Conservation (phyloP, 2,329 filamentous ascomycete genomes). For the Botrytis elliptica region DNA sequence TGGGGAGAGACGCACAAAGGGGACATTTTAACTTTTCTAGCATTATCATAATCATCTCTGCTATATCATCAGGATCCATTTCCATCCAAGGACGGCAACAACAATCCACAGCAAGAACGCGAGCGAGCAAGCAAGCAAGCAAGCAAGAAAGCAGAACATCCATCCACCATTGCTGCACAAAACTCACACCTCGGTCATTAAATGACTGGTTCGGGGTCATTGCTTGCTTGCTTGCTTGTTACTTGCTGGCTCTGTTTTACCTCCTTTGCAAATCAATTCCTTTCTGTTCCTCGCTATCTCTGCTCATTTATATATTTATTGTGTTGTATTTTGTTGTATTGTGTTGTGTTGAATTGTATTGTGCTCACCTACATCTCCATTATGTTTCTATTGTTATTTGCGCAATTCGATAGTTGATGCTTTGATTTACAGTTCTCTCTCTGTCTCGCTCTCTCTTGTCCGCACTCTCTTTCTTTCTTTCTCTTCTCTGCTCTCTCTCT, state of each 20-base stretch:
- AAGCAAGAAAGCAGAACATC: neutral
- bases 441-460: neutral
- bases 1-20: neutral
- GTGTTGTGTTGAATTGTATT: neutral
- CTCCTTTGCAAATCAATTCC: neutral
- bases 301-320: neutral
- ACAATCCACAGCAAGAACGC: neutral
- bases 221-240: slow-evolving; percentile 4
- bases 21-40: neutral
- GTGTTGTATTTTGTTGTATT: neutral
- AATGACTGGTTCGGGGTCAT: slow-evolving; percentile 6
- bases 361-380: neutral
- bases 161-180: neutral
- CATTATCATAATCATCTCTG: neutral
- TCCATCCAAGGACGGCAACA: neutral
- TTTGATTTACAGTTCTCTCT: neutral
- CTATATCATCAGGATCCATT: neutral
- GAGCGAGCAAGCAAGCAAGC: neutral
- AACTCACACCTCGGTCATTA: neutral
- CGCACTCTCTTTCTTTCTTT: neutral
- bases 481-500: no score
- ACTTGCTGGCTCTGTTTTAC: neutral
- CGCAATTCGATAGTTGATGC: neutral
- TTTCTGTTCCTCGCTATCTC: no score
- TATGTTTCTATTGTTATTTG: neutral